Evolutionary conservation across 169 alveolate genomes (phyloP).

Genomic region (Cryptosporidium baileyi): DNA sequence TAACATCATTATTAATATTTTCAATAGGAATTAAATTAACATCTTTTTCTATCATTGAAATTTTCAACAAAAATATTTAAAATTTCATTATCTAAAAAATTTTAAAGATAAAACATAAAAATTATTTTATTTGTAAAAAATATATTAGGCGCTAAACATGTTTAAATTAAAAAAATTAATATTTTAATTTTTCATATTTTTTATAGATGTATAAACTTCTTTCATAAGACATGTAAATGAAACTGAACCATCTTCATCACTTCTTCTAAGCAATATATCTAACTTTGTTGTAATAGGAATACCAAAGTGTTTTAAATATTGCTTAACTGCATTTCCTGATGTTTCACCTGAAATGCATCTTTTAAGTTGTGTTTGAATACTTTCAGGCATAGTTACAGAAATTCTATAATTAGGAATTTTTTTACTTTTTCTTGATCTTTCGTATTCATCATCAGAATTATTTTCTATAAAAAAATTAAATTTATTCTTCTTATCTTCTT

Average conservation of each 20-base stretch:
- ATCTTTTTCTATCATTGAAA: not conserved
- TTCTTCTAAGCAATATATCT: constrained; percentile 52
- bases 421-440: not conserved
- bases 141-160: not conserved
- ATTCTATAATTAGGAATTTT: not conserved
- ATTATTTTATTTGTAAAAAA: not conserved
- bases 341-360: constrained; percentile 59
- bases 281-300: constrained; percentile 27
- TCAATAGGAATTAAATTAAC: not conserved
- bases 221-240: constrained; percentile 62
- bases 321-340: constrained; percentile 22
- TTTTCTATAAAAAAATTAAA: constrained; percentile 16
- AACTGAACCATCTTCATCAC: constrained; percentile 63
- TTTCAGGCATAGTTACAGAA: constrained; percentile 36
- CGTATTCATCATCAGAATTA: not conserved
- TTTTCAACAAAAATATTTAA: too few species aligned
- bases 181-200: constrained; percentile 12
- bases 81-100: not conserved
- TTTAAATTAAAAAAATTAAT: not conserved
- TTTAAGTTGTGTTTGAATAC: constrained; percentile 19
- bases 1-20: not conserved
- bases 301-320: constrained; percentile 24
- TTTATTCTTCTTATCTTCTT: not conserved
- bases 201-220: constrained; percentile 44
- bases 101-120: not conserved